A percentile compares a stretch with the other conserved stretches of the same genome.
Evolutionary conservation across 2,329 filamentous ascomycete species (phyloP).

Genomic region (Amylocarpus encephaloides): DNA sequence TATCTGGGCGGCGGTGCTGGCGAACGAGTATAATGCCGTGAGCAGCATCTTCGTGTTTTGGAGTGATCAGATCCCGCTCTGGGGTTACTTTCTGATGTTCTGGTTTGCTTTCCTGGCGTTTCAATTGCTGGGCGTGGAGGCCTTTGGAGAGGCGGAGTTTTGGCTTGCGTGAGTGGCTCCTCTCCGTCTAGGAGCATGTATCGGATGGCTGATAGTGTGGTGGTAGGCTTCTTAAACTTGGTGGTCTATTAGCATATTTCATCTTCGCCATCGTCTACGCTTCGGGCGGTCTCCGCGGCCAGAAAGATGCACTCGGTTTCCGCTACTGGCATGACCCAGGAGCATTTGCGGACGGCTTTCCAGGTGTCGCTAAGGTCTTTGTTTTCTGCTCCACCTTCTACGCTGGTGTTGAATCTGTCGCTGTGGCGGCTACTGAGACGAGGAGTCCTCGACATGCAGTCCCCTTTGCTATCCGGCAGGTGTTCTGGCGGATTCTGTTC

Average conservation of each 20-base stretch:
- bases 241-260: constrained; percentile 65
- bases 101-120: constrained; percentile 65
- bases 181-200: background rate
- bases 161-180: constrained; percentile 51
- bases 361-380: constrained; percentile 58
- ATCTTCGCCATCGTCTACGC: constrained; percentile 69
- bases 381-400: constrained; percentile 67
- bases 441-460: constrained; percentile 41
- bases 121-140: constrained; percentile 65
- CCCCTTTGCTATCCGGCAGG: constrained; percentile 69
- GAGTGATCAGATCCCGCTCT: constrained; percentile 54
- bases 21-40: constrained; percentile 67
- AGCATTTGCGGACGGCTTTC: constrained; percentile 62
- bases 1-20: constrained; percentile 40
- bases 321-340: constrained; percentile 67
- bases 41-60: constrained; percentile 61
- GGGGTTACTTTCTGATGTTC: constrained; percentile 67
- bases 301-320: constrained; percentile 53
- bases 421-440: constrained; percentile 49
- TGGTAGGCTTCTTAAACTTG: constrained; percentile 59
- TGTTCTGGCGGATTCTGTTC: constrained; percentile 88
- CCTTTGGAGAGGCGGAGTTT: constrained; percentile 75
- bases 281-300: constrained; percentile 57
- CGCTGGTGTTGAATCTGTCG: constrained; percentile 58
- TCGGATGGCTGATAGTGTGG: background rate